Evolutionary conservation across 2,329 filamentous ascomycete species (phyloP), one percentile per base, ranked within the genome.

Genomic region (Xylariaceae sp.): DNA sequence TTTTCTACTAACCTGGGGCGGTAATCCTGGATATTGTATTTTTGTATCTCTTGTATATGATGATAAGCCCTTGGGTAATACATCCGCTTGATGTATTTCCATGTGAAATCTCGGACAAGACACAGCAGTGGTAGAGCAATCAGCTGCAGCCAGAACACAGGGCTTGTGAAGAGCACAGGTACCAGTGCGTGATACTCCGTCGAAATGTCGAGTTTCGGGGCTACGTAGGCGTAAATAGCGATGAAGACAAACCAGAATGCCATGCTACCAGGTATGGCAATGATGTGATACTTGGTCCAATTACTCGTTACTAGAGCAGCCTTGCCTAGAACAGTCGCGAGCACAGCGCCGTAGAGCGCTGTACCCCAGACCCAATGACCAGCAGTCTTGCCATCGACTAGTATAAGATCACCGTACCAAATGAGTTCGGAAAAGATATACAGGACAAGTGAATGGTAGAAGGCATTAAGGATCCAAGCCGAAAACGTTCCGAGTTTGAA

Each of bases 1-100:
- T 14, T 28, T 17, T 41, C 16, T 10, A 41, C 81, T 62, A 81
- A 92, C 89, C 94, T 86, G 56, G 94, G 94, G 67, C 94, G 81
- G 73, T 99, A 99, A 75, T 99, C 94, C 75, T 99, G 94, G 55
- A 99, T 96, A 65, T 99, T 99, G 76, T 97, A 99, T 75, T 99
- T 99, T 72, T 99, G 94, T 63, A 99, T 99, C 75, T 99, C 94
- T 73, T 99, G 94, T 58, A 99, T 94, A 70, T 99, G 94, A 64
- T 99, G 94, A 67, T 99, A 99, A 41, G 90, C 86, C 73, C 97
- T 89, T 18, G 94, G 94, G 62, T 86, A 87, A 75, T 97, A 99
- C 91, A 99, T 97, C 60, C 94, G 83, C 78, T 96, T 97, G 56
- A 84, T 86, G 63, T 97, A 99, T 78, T 99, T 99, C 92, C 93